These are phyloP conservation scores for Articulospora tetracladia DNA, from an alignment of 495 filamentous ascomycete genomes.

Conservation along the genomic window DNA sequence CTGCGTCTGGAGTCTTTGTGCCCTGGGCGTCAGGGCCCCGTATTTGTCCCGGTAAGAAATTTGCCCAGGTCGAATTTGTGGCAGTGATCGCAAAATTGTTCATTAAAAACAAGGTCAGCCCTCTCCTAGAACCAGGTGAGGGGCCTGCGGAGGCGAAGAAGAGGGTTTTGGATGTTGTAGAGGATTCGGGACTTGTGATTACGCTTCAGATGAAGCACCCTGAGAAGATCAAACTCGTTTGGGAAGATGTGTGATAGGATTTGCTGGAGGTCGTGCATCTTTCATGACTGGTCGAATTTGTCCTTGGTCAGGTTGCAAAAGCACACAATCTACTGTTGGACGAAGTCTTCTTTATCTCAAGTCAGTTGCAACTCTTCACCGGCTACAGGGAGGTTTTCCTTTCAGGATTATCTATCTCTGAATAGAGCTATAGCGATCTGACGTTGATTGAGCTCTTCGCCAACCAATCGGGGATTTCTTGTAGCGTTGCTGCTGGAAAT, in stretches of 20 bases:
- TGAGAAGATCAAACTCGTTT: slow-evolving; percentile 28
- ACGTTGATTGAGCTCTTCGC: too few relatives aligned
- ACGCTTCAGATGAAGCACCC: slow-evolving; percentile 39
- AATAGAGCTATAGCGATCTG: too few relatives aligned
- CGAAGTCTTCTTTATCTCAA: too few relatives aligned
- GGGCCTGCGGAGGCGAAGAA: slow-evolving; percentile 26
- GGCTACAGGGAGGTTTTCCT: too few relatives aligned
- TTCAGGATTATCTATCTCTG: too few relatives aligned
- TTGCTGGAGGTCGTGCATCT: too few relatives aligned
- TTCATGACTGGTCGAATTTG: too few relatives aligned
- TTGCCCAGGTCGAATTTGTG: slow-evolving; percentile 52
- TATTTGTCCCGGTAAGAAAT: slow-evolving; percentile 47
- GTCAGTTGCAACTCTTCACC: too few relatives aligned
- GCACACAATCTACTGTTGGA: too few relatives aligned
- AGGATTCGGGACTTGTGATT: slow-evolving; percentile 32
- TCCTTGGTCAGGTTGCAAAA: too few relatives aligned
- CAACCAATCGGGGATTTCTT: too few relatives aligned
- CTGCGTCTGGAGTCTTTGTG: slow-evolving; percentile 35
- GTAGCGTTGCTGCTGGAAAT: too few relatives aligned
- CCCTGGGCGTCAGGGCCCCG: slow-evolving; percentile 46
- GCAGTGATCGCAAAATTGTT: slow-evolving; percentile 42
- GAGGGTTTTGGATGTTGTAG: slow-evolving; percentile 30
- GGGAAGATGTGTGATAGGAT: slow-evolving; percentile 16
- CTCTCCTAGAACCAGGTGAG: slow-evolving; percentile 28
- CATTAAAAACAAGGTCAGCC: slow-evolving; percentile 30